Conservation (phyloP, 306 rosid species). For the Cucumis sativus region DNA sequence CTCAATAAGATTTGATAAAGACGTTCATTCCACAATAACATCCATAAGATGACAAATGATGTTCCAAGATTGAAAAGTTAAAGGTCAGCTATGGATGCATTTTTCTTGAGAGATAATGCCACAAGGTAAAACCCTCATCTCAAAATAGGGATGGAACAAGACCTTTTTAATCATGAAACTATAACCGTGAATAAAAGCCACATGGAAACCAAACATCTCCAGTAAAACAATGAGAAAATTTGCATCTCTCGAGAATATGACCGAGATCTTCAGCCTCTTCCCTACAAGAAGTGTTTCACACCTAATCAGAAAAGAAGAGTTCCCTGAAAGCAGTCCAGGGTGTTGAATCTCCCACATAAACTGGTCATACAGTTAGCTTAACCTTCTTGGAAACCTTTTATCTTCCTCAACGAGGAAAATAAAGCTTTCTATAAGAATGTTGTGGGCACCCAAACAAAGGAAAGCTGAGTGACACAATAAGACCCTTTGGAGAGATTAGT, state of each 20-base stretch:
- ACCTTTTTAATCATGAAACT: neutral
- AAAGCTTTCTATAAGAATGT: no score
- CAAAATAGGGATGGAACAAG: neutral
- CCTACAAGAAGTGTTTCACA: neutral
- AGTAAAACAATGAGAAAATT: neutral
- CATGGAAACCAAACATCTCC: neutral
- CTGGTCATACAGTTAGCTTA: neutral
- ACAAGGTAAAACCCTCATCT: neutral
- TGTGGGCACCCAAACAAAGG: neutral
- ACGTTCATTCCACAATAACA: neutral
- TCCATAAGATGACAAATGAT: neutral
- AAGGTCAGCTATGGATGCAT: neutral
- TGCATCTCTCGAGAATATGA: neutral
- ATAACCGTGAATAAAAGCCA: neutral
- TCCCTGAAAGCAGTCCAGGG: neutral
- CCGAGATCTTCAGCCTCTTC: neutral
- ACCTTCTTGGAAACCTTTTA: neutral
- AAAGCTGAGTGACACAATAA: neutral
- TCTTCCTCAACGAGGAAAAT: neutral
- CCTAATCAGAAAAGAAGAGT: neutral
- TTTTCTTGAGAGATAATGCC: neutral
- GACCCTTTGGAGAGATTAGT: neutral
- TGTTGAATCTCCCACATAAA: neutral
- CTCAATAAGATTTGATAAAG: neutral
- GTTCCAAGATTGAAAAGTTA: neutral